Conservation (phyloP, 148 eudicot genomes). For the Hydrangea macrophylla region DNA sequence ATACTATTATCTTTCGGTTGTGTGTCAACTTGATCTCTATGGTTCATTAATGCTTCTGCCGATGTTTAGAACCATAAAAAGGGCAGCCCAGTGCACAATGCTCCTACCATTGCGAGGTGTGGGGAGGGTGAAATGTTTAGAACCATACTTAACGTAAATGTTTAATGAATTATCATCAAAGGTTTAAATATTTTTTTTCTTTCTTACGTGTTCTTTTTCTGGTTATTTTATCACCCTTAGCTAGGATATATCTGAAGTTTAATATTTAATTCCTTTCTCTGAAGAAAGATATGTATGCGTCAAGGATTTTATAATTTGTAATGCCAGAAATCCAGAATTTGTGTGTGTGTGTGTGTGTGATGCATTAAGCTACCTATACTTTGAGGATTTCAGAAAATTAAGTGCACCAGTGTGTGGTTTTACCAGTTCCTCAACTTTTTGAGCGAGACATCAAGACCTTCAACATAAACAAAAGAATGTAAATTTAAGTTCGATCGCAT, state of each 20-base stretch:
- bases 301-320: too few species aligned
- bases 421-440: not conserved
- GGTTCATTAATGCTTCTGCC: not conserved
- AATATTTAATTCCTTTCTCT: too few species aligned
- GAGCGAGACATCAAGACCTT: not conserved
- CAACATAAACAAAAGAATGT: not conserved
- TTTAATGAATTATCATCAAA: not conserved
- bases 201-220: not conserved
- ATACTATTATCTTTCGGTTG: not conserved
- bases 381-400: too few species aligned
- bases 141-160: not conserved
- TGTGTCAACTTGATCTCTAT: not conserved
- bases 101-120: too few species aligned
- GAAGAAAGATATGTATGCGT: too few species aligned
- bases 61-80: not conserved
- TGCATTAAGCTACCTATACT: too few species aligned
- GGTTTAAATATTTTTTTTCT: not conserved
- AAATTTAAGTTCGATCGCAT: not conserved
- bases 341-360: too few species aligned
- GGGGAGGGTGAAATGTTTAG: too few species aligned
- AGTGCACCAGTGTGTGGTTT: too few species aligned
- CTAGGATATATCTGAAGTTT: too few species aligned
- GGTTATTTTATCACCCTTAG: not conserved
- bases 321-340: too few species aligned
- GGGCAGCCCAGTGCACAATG: too few species aligned